These are phyloP conservation scores for Candida xiaguanensis DNA, from an alignment of 805 yeast genomes.

Conservation along the genomic window DNA sequence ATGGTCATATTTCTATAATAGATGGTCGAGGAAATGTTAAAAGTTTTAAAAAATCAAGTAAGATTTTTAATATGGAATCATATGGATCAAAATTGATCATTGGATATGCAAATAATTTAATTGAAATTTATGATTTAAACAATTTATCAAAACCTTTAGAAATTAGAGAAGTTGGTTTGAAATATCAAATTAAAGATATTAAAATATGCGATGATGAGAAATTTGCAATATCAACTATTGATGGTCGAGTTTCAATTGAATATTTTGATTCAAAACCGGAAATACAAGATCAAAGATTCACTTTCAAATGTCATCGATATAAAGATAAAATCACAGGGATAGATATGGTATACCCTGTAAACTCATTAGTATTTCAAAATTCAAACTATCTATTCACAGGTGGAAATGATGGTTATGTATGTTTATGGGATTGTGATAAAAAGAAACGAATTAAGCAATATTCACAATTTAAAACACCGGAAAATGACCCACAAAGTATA, in stretches of 20 bases:
- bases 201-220: conserved; percentile 48
- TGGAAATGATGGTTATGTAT: conserved; percentile 49
- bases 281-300: conserved; percentile 51
- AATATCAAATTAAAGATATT: conserved; percentile 59
- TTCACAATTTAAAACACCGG: conserved; percentile 21
- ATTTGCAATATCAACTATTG: conserved; percentile 69
- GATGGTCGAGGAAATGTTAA: conserved; percentile 32
- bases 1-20: conserved; percentile 44
- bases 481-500: conserved; percentile 19
- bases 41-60: conserved; percentile 18
- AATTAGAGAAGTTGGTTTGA: conserved; percentile 59
- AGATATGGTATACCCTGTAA: conserved; percentile 54
- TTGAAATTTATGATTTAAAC: conserved; percentile 53
- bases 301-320: conserved; percentile 75
- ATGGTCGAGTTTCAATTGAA: conserved; percentile 78
- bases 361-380: conserved; percentile 39
- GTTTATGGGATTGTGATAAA: conserved; percentile 48
- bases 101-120: conserved; percentile 49
- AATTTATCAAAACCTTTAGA: conserved; percentile 43
- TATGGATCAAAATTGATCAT: conserved; percentile 43
- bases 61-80: conserved; percentile 62
- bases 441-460: conserved; percentile 43
- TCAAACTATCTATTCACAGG: conserved; percentile 44
- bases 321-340: conserved; percentile 34
- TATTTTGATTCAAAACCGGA: conserved; percentile 50